These are phyloP conservation scores for Clavispora santaluciae DNA, from an alignment of 805 yeast species.

Conservation along the genomic window DNA sequence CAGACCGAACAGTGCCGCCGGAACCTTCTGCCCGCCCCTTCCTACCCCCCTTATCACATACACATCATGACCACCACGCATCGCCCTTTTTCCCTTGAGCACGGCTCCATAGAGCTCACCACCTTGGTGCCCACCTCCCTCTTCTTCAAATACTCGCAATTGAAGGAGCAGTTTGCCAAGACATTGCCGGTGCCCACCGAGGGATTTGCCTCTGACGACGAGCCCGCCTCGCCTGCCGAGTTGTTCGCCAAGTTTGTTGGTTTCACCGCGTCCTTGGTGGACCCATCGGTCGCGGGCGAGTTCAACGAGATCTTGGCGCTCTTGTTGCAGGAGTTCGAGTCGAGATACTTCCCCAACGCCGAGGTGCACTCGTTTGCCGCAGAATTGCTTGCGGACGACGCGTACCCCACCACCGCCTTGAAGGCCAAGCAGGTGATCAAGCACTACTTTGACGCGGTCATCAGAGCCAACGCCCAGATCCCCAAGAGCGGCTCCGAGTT, in stretches of 20 bases:
- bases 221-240: slow-evolving; percentile 83
- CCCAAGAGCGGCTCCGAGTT: slow-evolving; percentile 39
- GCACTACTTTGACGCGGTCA: slow-evolving; percentile 56
- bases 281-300: slow-evolving; percentile 45
- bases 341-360: slow-evolving; percentile 53
- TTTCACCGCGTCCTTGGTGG: slow-evolving; percentile 49
- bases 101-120: slow-evolving; percentile 86
- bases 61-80: slow-evolving; percentile 23
- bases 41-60: not conserved
- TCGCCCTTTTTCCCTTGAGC: slow-evolving; percentile 78
- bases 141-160: slow-evolving; percentile 77
- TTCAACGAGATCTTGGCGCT: slow-evolving; percentile 66
- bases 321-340: slow-evolving; percentile 78
- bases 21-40: not conserved
- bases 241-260: slow-evolving; percentile 82
- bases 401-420: slow-evolving; percentile 58
- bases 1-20: not conserved
- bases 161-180: slow-evolving; percentile 80
- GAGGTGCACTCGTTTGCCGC: slow-evolving; percentile 92
- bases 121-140: slow-evolving; percentile 79
- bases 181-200: slow-evolving; percentile 77
- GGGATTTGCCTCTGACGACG: slow-evolving; percentile 79
- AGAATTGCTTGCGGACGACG: slow-evolving; percentile 49
- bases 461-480: slow-evolving; percentile 23
- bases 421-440: slow-evolving; percentile 74